phyloP scores from a whole-genome alignment of 352 stramenopile species.

The Globisporangium okanoganense region DNA sequence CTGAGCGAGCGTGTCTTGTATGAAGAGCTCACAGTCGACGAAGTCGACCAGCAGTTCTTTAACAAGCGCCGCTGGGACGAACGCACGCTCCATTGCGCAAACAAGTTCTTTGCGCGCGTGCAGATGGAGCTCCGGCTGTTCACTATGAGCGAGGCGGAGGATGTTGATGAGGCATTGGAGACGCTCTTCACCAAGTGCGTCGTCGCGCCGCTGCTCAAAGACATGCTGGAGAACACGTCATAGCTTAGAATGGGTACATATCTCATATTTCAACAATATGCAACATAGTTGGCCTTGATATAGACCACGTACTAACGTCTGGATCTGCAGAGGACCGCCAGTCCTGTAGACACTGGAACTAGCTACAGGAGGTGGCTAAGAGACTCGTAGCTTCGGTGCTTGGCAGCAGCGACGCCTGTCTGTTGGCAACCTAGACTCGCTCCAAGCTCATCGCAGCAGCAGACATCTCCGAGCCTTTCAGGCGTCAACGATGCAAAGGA shows the following conservation, averaged over 20 bases:
- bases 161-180: not conserved
- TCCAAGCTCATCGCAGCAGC: too few relatives aligned
- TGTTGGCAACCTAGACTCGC: too few relatives aligned
- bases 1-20: not conserved
- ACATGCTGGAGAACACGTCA: not conserved
- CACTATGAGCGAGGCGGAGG: not conserved
- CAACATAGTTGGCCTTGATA: too few relatives aligned
- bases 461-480: too few relatives aligned
- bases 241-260: not conserved
- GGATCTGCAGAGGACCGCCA: too few relatives aligned
- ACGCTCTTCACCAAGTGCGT: constrained; percentile 2
- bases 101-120: not conserved
- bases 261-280: too few relatives aligned
- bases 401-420: too few relatives aligned
- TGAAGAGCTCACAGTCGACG: not conserved
- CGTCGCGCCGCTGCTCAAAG: not conserved
- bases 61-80: not conserved
- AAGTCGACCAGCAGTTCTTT: not conserved
- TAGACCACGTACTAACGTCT: too few relatives aligned
- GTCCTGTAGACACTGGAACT: too few relatives aligned
- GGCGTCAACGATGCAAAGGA: too few relatives aligned
- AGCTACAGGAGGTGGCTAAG: too few relatives aligned
- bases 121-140: not conserved
- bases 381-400: too few relatives aligned
- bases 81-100: not conserved